Base-by-base conservation (phyloP, 2,329 filamentous ascomycete species). In the Diaporthe amygdali region DNA sequence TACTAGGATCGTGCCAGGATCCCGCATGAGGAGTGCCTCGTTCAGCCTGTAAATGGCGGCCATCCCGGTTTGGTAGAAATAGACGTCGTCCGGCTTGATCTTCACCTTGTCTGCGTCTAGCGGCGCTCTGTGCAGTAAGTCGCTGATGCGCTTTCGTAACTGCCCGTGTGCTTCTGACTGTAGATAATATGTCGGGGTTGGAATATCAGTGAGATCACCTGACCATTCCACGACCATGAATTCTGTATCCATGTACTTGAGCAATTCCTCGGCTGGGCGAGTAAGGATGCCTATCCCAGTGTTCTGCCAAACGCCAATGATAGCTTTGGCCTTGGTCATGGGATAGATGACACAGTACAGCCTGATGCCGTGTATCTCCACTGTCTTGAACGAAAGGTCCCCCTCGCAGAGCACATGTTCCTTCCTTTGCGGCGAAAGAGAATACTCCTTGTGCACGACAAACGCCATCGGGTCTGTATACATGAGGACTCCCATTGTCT, bases 1-100 rank as follows among this genome's bases (percentile, higher is more conserved):
- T 15, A 86, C 78, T 8, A 85, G 81, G 6, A 82, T 79, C 41
- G 79, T 81, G 3, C 79, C 76, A 0, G 80, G 77, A 2, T 81
- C 79, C 37, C 80, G 74, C 32, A 77, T 74, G 2, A 79, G 71
- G 12, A 88, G 75, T 2, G 81, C 78, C 49, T 80, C 79, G 44
- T 84, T 84, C 2, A 82, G 72, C 30, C 82, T 78, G 68, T 83
- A 86, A 14, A 90, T 84, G 32, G 84, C 82, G 0, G 84, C 84
- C 87, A 90, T 90, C 32, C 88, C 88, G 0, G 86, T 86, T 6
- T 84, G 83, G 74, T 86, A 89, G 25, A 90, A 79, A 63, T 82
- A 88, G 1, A 90, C 83, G 72, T 90, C 87, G 3, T 79, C 79
- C 5, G 74, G 69, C 0, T n/a, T 68, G 1, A 80, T 76, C 59